Conservation (phyloP, 495 filamentous ascomycete genomes). For the Talaromyces wortmannii region DNA sequence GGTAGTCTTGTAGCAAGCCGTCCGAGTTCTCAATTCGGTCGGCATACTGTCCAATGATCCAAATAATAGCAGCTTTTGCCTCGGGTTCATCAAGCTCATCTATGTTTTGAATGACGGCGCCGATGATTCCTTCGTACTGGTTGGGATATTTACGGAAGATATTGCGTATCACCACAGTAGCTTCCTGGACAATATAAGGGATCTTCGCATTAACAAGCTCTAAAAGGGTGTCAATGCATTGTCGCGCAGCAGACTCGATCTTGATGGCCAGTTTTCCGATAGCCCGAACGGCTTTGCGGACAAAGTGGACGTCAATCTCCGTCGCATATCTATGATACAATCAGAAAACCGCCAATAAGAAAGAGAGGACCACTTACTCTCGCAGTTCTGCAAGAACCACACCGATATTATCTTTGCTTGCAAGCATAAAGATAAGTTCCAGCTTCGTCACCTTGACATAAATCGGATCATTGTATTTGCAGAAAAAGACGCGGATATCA, state of each 20-base stretch:
- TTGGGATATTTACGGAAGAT: constrained; percentile 99
- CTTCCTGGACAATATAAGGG: constrained; percentile 98
- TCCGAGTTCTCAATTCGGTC: constrained; percentile 95
- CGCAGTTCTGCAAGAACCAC: constrained; percentile 91
- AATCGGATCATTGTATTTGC: constrained; percentile 99
- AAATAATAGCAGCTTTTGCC: constrained; percentile 98
- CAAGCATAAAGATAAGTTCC: constrained; percentile 98
- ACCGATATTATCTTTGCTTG: constrained; percentile 90
- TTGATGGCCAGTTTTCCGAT: constrained; percentile 99
- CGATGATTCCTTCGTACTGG: constrained; percentile 96
- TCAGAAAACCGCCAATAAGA: constrained; percentile 1
- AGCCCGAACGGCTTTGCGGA: constrained; percentile 93
- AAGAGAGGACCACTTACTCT: constrained; percentile 49
- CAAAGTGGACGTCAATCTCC: constrained; percentile 98
- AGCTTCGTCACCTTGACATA: constrained; percentile 99
- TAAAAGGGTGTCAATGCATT: constrained; percentile 87
- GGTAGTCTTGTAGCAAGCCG: constrained; percentile 86
- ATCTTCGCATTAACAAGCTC: constrained; percentile 97
- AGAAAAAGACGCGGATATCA: constrained; percentile 98
- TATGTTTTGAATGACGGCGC: constrained; percentile 88
- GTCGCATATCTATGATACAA: constrained; percentile 64
- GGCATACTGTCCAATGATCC: constrained; percentile 98
- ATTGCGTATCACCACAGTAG: constrained; percentile 98
- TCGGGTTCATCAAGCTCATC: constrained; percentile 98
- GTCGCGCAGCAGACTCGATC: constrained; percentile 85